Percentiles rank a stretch among this genome's conserved stretches.
Evolutionary conservation across 305 asterid genomes (phyloP).

Genomic region (Solanum chacoense): DNA sequence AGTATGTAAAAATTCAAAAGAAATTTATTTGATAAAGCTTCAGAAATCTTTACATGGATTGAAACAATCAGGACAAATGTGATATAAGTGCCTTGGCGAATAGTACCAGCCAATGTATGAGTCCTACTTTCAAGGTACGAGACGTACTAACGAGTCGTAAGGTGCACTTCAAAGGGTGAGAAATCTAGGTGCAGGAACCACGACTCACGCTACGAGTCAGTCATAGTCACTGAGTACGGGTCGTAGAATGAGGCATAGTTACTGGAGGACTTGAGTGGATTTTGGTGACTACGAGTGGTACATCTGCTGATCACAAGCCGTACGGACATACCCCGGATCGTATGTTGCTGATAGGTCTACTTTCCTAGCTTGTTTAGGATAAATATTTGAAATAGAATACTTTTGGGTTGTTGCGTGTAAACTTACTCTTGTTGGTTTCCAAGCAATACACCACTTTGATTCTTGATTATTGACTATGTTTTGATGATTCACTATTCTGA

Average conservation of each 20-base stretch:
- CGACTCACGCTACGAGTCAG: not conserved
- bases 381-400: not conserved
- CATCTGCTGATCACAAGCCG: not conserved
- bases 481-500: not conserved
- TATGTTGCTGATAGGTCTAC: not conserved
- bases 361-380: not conserved
- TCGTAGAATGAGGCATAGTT: not conserved
- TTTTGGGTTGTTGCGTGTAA: not conserved
- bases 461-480: not conserved
- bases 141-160: not conserved
- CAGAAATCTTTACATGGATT: not conserved
- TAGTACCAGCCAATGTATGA: not conserved
- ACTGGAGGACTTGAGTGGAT: not conserved
- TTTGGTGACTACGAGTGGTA: not conserved
- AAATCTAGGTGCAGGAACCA: not conserved
- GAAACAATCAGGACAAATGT: not conserved
- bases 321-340: not conserved
- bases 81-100: not conserved
- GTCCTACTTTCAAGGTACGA: not conserved
- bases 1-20: not conserved
- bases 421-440: not conserved
- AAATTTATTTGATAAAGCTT: not conserved
- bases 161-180: not conserved
- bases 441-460: not conserved
- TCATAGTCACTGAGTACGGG: not conserved